These are phyloP conservation scores for Digitaria exilis DNA, from an alignment of 202 grass and related monocot genomes.

Conservation along the genomic window DNA sequence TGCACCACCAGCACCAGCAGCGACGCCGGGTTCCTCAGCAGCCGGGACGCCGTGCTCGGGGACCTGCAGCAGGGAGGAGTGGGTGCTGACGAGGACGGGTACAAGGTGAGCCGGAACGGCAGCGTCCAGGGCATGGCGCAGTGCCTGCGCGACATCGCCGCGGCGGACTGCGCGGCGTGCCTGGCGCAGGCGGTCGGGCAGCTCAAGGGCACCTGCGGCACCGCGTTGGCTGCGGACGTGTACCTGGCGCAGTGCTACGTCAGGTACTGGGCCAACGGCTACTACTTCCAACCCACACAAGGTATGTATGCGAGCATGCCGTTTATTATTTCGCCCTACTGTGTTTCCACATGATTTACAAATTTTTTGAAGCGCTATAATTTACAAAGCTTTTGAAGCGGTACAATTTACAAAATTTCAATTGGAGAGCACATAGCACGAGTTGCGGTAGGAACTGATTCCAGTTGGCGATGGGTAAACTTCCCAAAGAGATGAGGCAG, in stretches of 20 bases:
- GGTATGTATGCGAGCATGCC: conserved; percentile 36
- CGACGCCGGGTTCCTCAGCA: conserved; percentile 59
- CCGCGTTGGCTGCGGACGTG: conserved; percentile 74
- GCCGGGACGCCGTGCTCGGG: conserved; percentile 62
- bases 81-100: conserved; percentile 54
- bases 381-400: too few species aligned
- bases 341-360: neutral
- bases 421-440: too few species aligned
- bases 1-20: conserved; percentile 79
- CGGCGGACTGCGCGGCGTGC: conserved; percentile 71
- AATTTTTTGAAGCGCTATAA: neutral
- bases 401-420: too few species aligned
- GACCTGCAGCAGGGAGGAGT: conserved; percentile 56
- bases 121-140: conserved; percentile 77
- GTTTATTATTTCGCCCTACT: neutral
- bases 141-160: conserved; percentile 82
- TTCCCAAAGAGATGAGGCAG: conserved; percentile 25
- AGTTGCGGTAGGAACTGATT: conserved; percentile 40
- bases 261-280: conserved; percentile 83
- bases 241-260: conserved; percentile 97
- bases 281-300: conserved; percentile 64
- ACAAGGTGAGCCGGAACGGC: conserved; percentile 51
- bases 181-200: conserved; percentile 73
- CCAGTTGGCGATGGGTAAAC: conserved; percentile 7
- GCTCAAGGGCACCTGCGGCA: conserved; percentile 80